Base-by-base conservation (phyloP, 2,329 filamentous ascomycete species). In the Rhexocercosporidium sp. region DNA sequence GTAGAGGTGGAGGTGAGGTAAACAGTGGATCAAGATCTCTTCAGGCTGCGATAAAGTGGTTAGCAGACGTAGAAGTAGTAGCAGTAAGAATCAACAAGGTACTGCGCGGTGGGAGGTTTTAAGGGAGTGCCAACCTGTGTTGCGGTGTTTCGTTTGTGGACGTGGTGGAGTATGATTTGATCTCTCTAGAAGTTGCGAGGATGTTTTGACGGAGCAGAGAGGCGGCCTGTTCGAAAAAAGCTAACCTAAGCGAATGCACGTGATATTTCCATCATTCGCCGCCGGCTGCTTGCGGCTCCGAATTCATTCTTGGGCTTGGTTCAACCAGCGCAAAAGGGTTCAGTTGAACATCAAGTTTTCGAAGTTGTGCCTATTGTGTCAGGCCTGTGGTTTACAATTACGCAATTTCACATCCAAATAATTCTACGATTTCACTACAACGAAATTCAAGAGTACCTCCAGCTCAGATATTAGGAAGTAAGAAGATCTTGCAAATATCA, bases 141-240 rank as follows among this genome's bases (percentile, higher is more conserved):
- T 72, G 66, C 54, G 69, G 62, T 68, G 66, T 69, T 70, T 74
- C 53, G 66, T 67, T 74, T 69, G 71, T 72, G 73, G 72, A 77
- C 71, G 75, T 76, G 73, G 75, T 75, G 71, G 70, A 71, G 69
- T 72, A 65, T 75, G 75, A 74, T 73, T 75, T 73, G 73, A 66
- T 70, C 66, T 70, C 63, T 64, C 64, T 27, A 71, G 66, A 67
- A 68, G 49, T 51, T 70, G 67, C 67, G 71, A 74, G 73, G 68
- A 75, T 75, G 75, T 77, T 76, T 76, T 73, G 74, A 71, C 70
- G 51, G 49, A 47, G 39, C 69, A 70, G 70, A 65, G 65, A 59
- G 64, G 65, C 56, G 54, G 66, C 49, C 63, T 59, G 51, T 59
- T 56, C 31, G 64, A 66, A 54, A 67, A 68, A 51, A 22, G 34